A percentile compares a stretch with the other conserved stretches of the same genome.
Evolutionary conservation across 306 rosid species (phyloP).

Genomic region (Argentina anserina): DNA sequence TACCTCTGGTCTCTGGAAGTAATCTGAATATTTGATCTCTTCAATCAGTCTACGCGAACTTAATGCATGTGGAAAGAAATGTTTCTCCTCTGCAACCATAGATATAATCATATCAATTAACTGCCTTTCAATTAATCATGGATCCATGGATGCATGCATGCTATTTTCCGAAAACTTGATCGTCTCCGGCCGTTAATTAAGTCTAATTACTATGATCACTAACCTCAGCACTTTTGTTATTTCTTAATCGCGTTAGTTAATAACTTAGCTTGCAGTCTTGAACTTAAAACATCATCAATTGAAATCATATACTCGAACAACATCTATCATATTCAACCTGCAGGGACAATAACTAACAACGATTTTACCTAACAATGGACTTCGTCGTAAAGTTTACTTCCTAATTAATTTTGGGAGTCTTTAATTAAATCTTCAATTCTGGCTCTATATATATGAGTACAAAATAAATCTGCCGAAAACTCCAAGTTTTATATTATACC

Average conservation of each 20-base stretch:
- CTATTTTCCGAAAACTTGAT: too few relatives aligned
- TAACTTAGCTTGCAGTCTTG: neutral
- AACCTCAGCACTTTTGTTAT: too few relatives aligned
- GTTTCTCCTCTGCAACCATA: too few relatives aligned
- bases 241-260: neutral
- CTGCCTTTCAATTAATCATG: neutral
- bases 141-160: too few relatives aligned
- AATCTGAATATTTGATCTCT: neutral
- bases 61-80: too few relatives aligned
- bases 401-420: neutral
- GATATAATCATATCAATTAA: too few relatives aligned
- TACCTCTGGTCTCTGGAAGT: neutral
- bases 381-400: neutral
- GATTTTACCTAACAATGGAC: neutral
- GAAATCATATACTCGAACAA: neutral
- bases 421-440: neutral
- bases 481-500: neutral
- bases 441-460: neutral
- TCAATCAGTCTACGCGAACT: neutral
- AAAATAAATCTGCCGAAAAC: neutral
- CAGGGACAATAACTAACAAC: neutral
- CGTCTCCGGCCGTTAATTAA: too few relatives aligned
- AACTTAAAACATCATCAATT: neutral
- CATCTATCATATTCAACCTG: neutral
- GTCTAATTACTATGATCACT: too few relatives aligned